Evolutionary conservation across 768 basidiomycete species (phyloP), one percentile per base, ranked within the genome.

Genomic region (Hericium alpestre): DNA sequence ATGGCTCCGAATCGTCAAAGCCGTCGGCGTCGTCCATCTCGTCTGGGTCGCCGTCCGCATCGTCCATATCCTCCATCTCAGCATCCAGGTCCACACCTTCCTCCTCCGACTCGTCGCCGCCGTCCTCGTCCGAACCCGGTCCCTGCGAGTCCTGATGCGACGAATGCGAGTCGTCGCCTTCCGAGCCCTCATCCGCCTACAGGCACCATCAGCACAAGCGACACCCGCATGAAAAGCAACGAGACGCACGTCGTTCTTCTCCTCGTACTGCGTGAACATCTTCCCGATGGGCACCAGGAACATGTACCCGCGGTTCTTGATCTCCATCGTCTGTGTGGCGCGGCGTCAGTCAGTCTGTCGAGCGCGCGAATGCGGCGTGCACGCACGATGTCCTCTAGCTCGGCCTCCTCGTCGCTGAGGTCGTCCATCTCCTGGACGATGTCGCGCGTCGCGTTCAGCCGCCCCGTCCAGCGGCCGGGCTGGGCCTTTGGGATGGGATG

Each of bases 321-420:
- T 79, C 55, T 72, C 71, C 32, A 74, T 58, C 59, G 79, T 84
- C 87, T 89, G 65, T 27, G 32, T 7, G 9, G 32, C 9, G 32
- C 1, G 8, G 7, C 5, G 32, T 32, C 6, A 32, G 32, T 32
- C 32, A 32, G 8, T 32, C 32, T 32, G 8, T 6, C 8, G 8
- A 32, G 8, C 8, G 32, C 32, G 6, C 32, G 32, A 10, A 9
- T 2, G 32, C 32, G 32, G 32, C 32, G 46, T 49, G 39, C 22
- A 72, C 80, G 61, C 65, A 86, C 89, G 61, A 81, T 74, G 47
- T 86, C 86, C 58, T 91, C 89, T n/a, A 91, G 66, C 63, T 90
- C 87, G 53, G 75, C 79, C 70, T 91, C 90, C 67, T 91, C 90
- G 56, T 91, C 90, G 58, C 87, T 90, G 59, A 92, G 70, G 64